These are phyloP conservation scores for Gamarada debralockiae DNA, from an alignment of 495 filamentous ascomycete genomes.

Conservation along the genomic window DNA sequence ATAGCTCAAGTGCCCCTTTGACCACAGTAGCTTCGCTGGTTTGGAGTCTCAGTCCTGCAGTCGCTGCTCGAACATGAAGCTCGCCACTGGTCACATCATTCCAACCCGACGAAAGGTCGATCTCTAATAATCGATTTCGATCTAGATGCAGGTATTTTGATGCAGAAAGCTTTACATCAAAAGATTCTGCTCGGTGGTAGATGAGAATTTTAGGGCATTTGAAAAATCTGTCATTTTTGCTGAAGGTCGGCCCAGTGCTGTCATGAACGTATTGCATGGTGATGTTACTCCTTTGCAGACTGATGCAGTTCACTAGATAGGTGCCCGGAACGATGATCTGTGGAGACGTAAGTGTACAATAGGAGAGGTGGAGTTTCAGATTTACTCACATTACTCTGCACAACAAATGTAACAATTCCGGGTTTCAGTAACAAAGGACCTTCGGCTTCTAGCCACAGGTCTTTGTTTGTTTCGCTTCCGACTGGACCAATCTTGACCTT, in stretches of 20 bases:
- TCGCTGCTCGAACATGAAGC: slow-evolving; percentile 72
- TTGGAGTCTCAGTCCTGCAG: slow-evolving; percentile 81
- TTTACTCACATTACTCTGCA: slow-evolving; percentile 45
- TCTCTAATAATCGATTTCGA: slow-evolving; percentile 66
- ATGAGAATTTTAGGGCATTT: slow-evolving; percentile 39
- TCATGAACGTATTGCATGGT: slow-evolving; percentile 59
- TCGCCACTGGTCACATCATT: slow-evolving; percentile 68
- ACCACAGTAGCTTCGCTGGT: slow-evolving; percentile 64
- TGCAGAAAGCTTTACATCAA: slow-evolving; percentile 41
- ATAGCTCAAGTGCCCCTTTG: slow-evolving; percentile 46
- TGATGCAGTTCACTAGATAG: slow-evolving; percentile 72
- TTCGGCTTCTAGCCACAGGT: slow-evolving; percentile 60
- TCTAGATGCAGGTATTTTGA: slow-evolving; percentile 69
- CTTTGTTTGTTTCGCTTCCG: slow-evolving; percentile 43
- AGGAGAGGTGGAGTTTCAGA: neutral
- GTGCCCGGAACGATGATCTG: slow-evolving; percentile 62
- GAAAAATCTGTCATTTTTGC: slow-evolving; percentile 33
- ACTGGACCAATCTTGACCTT: slow-evolving; percentile 59
- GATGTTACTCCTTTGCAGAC: slow-evolving; percentile 65
- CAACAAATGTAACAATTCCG: slow-evolving; percentile 47
- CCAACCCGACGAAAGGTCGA: slow-evolving; percentile 70
- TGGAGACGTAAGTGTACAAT: slow-evolving; percentile 4
- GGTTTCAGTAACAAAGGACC: slow-evolving; percentile 41
- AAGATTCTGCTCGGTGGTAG: slow-evolving; percentile 43
- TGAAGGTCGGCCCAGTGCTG: slow-evolving; percentile 34